phyloP scores from a whole-genome alignment of 2,329 filamentous ascomycete species.

The Pseudogymnoascus sp. region DNA sequence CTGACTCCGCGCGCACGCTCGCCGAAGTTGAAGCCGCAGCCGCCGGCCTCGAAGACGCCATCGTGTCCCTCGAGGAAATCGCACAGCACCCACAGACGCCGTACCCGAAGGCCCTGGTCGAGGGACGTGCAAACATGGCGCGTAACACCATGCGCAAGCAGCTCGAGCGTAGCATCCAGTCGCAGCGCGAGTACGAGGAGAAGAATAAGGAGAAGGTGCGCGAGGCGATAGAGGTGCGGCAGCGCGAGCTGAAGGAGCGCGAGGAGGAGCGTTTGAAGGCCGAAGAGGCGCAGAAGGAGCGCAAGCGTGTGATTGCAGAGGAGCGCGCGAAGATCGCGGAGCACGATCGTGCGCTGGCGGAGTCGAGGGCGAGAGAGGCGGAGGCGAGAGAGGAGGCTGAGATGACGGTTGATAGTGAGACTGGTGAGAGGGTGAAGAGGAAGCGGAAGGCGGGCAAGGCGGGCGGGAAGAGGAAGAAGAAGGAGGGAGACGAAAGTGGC shows the following conservation, averaged over 20 bases:
- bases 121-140: conserved; percentile 95
- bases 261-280: conserved; percentile 67
- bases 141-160: conserved; percentile 91
- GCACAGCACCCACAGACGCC: conserved; percentile 61
- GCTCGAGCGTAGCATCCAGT: conserved; percentile 74
- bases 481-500: conserved; percentile 30
- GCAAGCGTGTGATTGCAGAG: conserved; percentile 73
- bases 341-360: conserved; percentile 64
- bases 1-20: conserved; percentile 69
- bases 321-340: conserved; percentile 77
- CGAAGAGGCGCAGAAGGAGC: conserved; percentile 63
- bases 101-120: conserved; percentile 83
- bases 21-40: conserved; percentile 75
- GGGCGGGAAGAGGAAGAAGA: conserved; percentile 35
- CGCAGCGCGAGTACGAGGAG: conserved; percentile 85
- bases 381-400: conserved; percentile 63
- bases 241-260: conserved; percentile 69
- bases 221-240: conserved; percentile 69
- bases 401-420: conserved; percentile 73
- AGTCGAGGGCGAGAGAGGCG: conserved; percentile 65
- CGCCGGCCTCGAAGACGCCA: conserved; percentile 76
- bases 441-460: conserved; percentile 53
- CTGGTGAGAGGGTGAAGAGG: conserved; percentile 71
- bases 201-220: conserved; percentile 84
- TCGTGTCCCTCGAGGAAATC: conserved; percentile 61